Base-by-base conservation (phyloP, 768 basidiomycete genomes). In the Kwoniella heveanensis region DNA sequence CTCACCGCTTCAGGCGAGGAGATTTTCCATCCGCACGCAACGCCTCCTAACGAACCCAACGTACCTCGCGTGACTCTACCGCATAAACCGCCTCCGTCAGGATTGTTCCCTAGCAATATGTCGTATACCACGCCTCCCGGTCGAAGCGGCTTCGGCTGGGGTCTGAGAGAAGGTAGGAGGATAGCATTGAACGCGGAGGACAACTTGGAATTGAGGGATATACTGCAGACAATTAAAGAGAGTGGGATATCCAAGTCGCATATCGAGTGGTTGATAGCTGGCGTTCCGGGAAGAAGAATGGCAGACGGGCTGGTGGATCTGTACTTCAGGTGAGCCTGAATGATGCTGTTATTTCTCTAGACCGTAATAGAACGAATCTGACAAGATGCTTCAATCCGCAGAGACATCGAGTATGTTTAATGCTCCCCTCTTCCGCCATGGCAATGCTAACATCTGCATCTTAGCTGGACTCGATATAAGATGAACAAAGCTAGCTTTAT, bases 401-500 rank as follows among this genome's bases (percentile, higher is more conserved):
- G 66, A 48, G 76, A 77, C 47, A 77, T 77, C 19, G 76, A 77
- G 76, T 77, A 60, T 39, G 36, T 67, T 17, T 10, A 24, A n/a
- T 4, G 25, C 12, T 22, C 10, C 0, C 1, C 0, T 27, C 17
- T 26, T 24, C 22, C n/a, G 19, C 21, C 24, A 5, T 37, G 46
- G 46, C 15, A 7, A 26, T 4, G 57, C 57, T 67, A 27, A 70
- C 32, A 12, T 49, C 5, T 52, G 13, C 21, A 3, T 4, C n/a
- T n/a, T 60, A 80, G 80, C 69, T 81, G 80, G 80, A 80, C 79
- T n/a, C 62, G 80, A n/a, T 81, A 80, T 56, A 79, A 81, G 53
- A 75, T 80, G 67, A 79, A 79, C 61, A 73, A 73, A 51, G 71
- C 76, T 17, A 67, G 71, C 10, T 81, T 81, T 60, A 73, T 77